Percentiles rank a stretch among this genome's conserved stretches.
Evolutionary conservation across 805 yeast species (phyloP).

Genomic region (Scheffersomyces lignosus): DNA sequence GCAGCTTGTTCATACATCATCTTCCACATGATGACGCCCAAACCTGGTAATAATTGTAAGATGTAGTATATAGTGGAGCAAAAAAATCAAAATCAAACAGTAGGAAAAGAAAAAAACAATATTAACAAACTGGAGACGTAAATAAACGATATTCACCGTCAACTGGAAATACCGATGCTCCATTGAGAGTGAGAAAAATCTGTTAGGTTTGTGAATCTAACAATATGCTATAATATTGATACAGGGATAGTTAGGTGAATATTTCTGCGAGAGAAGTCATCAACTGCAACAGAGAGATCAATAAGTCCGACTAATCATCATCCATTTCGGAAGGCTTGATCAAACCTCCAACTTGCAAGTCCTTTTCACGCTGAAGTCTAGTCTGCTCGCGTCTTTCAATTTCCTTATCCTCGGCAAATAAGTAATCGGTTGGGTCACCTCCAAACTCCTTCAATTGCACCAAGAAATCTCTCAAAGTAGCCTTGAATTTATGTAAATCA

Average conservation of each 20-base stretch:
- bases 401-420: conserved; percentile 92
- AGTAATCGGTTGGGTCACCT: conserved; percentile 91
- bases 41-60: too few relatives aligned
- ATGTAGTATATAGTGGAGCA: too few relatives aligned
- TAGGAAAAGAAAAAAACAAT: too few relatives aligned
- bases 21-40: too few relatives aligned
- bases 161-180: too few relatives aligned
- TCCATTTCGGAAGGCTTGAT: conserved; percentile 94
- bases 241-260: neutral
- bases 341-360: conserved; percentile 87
- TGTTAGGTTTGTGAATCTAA: neutral
- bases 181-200: too few relatives aligned
- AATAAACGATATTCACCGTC: too few relatives aligned
- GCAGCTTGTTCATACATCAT: too few relatives aligned
- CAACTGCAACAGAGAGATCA: too few relatives aligned
- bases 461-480: conserved; percentile 88
- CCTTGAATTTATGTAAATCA: conserved; percentile 74
- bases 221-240: neutral
- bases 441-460: conserved; percentile 95
- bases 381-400: conserved; percentile 68
- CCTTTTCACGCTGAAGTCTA: conserved; percentile 73
- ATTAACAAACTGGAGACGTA: too few relatives aligned
- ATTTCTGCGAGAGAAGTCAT: neutral
- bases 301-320: conserved; percentile 47
- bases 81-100: too few relatives aligned